A percentile compares a stretch with the other conserved stretches of the same genome.
phyloP scores from a whole-genome alignment of 2,329 filamentous ascomycete genomes.

The Huntiella savannae region DNA sequence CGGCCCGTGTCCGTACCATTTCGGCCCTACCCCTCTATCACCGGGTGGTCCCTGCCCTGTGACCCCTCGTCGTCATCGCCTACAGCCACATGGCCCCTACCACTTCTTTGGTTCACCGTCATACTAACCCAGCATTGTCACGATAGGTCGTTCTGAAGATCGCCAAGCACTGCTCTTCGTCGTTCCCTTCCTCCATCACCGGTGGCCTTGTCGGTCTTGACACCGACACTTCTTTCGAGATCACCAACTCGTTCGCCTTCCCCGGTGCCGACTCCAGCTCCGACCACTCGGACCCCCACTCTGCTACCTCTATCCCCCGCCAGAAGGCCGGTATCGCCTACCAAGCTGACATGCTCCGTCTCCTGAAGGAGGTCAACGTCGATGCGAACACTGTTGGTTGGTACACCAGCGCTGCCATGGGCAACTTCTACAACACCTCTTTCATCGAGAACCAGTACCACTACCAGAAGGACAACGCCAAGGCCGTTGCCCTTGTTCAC shows the following conservation, averaged over 20 bases:
- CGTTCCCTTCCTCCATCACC: slow-evolving; percentile 75
- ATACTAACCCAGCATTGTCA: background rate
- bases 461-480: slow-evolving; percentile 91
- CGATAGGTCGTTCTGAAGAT: slow-evolving; percentile 86
- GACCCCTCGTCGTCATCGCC: background rate
- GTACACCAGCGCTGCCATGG: slow-evolving; percentile 98
- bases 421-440: slow-evolving; percentile 87
- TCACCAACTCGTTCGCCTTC: slow-evolving; percentile 93
- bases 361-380: slow-evolving; percentile 90
- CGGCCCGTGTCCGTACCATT: slow-evolving; percentile 10
- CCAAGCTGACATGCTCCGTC: slow-evolving; percentile 93
- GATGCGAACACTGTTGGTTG: slow-evolving; percentile 96
- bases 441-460: slow-evolving; percentile 96
- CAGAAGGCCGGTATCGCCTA: slow-evolving; percentile 79
- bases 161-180: slow-evolving; percentile 79
- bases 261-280: slow-evolving; percentile 58
- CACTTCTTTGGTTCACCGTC: background rate
- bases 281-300: slow-evolving; percentile 56
- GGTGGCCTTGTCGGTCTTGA: slow-evolving; percentile 92
- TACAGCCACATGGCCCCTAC: background rate
- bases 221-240: slow-evolving; percentile 56
- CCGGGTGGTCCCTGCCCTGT: background rate
- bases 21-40: background rate
- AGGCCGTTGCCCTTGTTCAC: slow-evolving; percentile 75
- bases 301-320: slow-evolving; percentile 73